Evolutionary conservation across 2,329 filamentous ascomycete species (phyloP), one percentile per base, ranked within the genome.

Genomic region (Dryadomyces quercus-mongolicae): DNA sequence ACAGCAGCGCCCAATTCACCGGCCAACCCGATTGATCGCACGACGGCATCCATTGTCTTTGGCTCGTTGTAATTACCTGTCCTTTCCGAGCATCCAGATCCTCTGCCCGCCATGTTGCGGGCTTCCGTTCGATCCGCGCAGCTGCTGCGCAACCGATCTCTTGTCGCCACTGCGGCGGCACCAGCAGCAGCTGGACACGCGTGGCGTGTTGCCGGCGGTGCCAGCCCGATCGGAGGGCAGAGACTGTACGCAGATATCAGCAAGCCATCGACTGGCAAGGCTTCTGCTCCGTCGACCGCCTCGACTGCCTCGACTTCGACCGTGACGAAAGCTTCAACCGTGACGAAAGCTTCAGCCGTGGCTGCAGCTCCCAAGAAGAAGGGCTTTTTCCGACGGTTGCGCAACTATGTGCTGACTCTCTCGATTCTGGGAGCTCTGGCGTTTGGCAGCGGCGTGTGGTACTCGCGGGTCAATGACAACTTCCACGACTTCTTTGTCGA

Each of bases 401-500:
- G 88, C 63, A 85, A 85, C 66, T 85, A 90, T 66, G 71, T 96
- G 55, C 71, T 91, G 60, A 87, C 86, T 54, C 70, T 96, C 50
- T 72, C 91, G 58, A 70, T 95, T 47, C 78, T 96, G 31, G 83
- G 86, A 25, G 81, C 82, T 6, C 70, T 94, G 47, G 84, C 86
- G 43, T 98, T 95, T 64, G 87, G 80, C 54, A 90, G 90, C 60
- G 90, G 92, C 61, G 84, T 96, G 54, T 95, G 87, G 76, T 93
- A 95, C 70, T 92, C 93, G 54, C 82, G 95, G 60, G 79, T 93
- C 70, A 95, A 86, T 66, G 93, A 98, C 75, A 95, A 89, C 72
- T 98, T 97, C 79, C 92, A 98, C 72, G 93, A 98, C 70, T 66
- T 96, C 75, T 98, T 98, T 73, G 97, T 91, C 63, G 91, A 96